Evolutionary conservation across 2,329 filamentous ascomycete genomes (phyloP).

Genomic region (Catunica adiposa): DNA sequence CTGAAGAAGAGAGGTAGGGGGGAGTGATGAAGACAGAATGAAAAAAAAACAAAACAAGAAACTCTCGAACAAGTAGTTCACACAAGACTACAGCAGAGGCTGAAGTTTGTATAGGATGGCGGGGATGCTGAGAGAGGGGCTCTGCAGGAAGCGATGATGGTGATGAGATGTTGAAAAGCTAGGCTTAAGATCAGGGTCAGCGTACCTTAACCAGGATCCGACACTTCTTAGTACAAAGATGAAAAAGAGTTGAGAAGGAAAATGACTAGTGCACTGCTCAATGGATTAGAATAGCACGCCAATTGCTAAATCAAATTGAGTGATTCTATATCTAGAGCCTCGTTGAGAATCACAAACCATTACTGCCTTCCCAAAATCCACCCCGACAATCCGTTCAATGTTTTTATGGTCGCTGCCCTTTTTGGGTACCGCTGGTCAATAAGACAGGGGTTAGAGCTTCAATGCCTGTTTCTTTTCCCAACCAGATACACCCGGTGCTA

Average conservation of each 20-base stretch:
- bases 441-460: neutral
- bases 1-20: conserved; percentile 3
- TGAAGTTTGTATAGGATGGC: conserved; percentile 12
- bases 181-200: neutral
- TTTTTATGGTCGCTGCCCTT: neutral
- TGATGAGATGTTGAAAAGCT: neutral
- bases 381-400: neutral
- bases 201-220: neutral
- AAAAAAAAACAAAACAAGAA: conserved; percentile 9
- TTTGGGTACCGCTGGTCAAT: neutral
- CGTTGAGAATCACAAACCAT: neutral
- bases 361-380: neutral
- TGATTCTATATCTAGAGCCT: neutral
- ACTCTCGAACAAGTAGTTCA: conserved; percentile 1
- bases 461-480: conserved; percentile 10
- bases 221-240: neutral
- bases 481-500: conserved; percentile 13
- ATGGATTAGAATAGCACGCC: neutral
- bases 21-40: neutral
- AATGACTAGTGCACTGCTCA: neutral
- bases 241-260: neutral
- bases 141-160: conserved; percentile 3
- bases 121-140: neutral
- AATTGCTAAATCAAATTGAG: neutral
- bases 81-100: conserved; percentile 7